Percentiles rank a stretch among this genome's conserved stretches.
These are phyloP conservation scores for Rhamnella rubrinervis DNA, from an alignment of 331 rosid genomes.

Conservation along the genomic window DNA sequence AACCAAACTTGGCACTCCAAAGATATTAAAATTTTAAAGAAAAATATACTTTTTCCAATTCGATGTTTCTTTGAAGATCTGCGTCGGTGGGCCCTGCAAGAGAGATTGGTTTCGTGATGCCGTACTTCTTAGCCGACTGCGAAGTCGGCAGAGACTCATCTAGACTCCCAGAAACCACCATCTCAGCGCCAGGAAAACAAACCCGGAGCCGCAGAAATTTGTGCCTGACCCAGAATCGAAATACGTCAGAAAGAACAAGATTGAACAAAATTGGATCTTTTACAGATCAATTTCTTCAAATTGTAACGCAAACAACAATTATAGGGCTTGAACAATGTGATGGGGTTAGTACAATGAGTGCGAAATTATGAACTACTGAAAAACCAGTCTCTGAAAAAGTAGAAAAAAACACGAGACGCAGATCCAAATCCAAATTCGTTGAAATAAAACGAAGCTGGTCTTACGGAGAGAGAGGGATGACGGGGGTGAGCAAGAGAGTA, in stretches of 20 bases:
- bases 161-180: slow-evolving; percentile 64
- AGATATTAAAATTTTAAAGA: not conserved
- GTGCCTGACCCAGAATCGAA: slow-evolving; percentile 8
- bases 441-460: not conserved
- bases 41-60: slow-evolving; percentile 64
- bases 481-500: not conserved
- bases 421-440: not conserved
- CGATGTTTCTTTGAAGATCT: slow-evolving; percentile 63
- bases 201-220: slow-evolving; percentile 13
- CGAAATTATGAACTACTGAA: not conserved
- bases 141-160: slow-evolving; percentile 38
- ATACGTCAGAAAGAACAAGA: not conserved
- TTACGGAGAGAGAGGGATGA: not conserved
- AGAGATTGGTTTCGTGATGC: slow-evolving; percentile 77
- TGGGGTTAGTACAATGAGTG: not conserved
- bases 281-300: not conserved
- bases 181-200: slow-evolving; percentile 28
- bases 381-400: not conserved
- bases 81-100: slow-evolving; percentile 76
- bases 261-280: not conserved
- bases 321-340: not conserved
- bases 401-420: not conserved
- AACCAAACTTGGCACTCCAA: not conserved
- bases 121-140: slow-evolving; percentile 40
- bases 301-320: not conserved